A percentile compares a stretch with the other conserved stretches of the same genome.
Conservation (phyloP, 345 rosid genomes). For the Heritiera littoralis region DNA sequence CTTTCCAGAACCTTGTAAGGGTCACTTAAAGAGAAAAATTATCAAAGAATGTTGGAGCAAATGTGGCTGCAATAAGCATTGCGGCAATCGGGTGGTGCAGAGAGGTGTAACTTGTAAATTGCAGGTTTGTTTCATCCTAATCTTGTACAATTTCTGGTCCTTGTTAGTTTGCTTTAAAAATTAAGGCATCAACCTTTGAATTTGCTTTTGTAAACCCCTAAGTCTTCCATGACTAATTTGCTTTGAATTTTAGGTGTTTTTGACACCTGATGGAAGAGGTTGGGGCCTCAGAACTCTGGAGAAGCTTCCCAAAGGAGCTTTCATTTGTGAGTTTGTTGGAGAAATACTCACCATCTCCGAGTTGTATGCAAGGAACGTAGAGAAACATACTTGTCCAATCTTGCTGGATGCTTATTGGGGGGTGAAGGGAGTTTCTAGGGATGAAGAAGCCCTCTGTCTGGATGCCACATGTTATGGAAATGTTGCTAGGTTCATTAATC, state of each 20-base stretch:
- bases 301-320: conserved; percentile 73
- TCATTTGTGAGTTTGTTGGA: conserved; percentile 84
- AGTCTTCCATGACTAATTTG: conserved; percentile 11
- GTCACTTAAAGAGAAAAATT: conserved; percentile 73
- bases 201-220: neutral
- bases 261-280: conserved; percentile 66
- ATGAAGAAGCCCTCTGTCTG: conserved; percentile 77
- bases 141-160: conserved; percentile 11
- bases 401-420: conserved; percentile 89
- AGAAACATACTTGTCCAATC: conserved; percentile 56
- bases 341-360: conserved; percentile 77
- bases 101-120: conserved; percentile 71
- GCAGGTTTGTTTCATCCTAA: conserved; percentile 50
- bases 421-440: conserved; percentile 47
- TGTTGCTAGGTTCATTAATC: conserved; percentile 86
- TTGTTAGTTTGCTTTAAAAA: neutral
- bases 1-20: conserved; percentile 70
- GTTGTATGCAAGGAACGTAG: conserved; percentile 48
- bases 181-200: conserved; percentile 3
- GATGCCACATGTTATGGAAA: conserved; percentile 78
- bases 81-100: conserved; percentile 93
- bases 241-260: conserved; percentile 55
- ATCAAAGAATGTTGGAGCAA: conserved; percentile 90
- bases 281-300: conserved; percentile 83
- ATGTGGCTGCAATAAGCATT: conserved; percentile 76